Evolutionary conservation across 768 basidiomycete genomes (phyloP).

Genomic region (Termitomyces bulborhizus): DNA sequence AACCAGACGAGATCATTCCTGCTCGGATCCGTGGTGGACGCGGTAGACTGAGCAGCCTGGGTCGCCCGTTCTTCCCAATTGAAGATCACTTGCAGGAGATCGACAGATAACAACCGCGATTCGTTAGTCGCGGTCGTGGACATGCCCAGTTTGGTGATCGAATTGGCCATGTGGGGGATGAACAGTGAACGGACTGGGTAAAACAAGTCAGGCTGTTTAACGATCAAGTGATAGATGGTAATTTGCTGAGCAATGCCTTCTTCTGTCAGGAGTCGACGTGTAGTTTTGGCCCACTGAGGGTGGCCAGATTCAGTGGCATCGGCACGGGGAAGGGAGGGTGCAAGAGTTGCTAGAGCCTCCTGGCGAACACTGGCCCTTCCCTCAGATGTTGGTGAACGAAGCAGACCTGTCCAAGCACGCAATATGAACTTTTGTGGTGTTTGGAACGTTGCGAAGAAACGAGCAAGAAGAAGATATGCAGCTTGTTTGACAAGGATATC

Average conservation of each 20-base stretch:
- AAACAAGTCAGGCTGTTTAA: conserved; percentile 87
- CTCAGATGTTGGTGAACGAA: conserved; percentile 66
- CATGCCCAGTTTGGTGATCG: conserved; percentile 84
- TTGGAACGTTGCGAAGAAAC: conserved; percentile 86
- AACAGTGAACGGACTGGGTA: conserved; percentile 91
- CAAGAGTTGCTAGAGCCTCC: conserved; percentile 79
- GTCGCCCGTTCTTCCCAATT: conserved; percentile 82
- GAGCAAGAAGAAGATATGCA: conserved; percentile 83
- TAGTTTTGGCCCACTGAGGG: conserved; percentile 81
- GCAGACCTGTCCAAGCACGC: conserved; percentile 84
- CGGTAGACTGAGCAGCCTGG: conserved; percentile 16
- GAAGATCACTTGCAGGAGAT: conserved; percentile 87
- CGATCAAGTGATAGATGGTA: conserved; percentile 88
- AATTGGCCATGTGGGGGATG: conserved; percentile 89
- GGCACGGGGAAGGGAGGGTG: conserved; percentile 68
- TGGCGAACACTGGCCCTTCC: conserved; percentile 78
- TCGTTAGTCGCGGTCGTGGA: conserved; percentile 65
- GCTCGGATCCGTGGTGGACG: conserved; percentile 15
- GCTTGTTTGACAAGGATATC: conserved; percentile 92
- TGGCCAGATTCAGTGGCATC: conserved; percentile 52
- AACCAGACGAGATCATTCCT: conserved; percentile 44
- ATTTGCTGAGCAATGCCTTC: conserved; percentile 72
- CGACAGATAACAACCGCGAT: conserved; percentile 81
- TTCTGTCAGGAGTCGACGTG: conserved; percentile 80
- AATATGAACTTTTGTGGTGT: conserved; percentile 89